phyloP scores from a whole-genome alignment of 345 rosid genomes.

The Boechera divaricarpa region DNA sequence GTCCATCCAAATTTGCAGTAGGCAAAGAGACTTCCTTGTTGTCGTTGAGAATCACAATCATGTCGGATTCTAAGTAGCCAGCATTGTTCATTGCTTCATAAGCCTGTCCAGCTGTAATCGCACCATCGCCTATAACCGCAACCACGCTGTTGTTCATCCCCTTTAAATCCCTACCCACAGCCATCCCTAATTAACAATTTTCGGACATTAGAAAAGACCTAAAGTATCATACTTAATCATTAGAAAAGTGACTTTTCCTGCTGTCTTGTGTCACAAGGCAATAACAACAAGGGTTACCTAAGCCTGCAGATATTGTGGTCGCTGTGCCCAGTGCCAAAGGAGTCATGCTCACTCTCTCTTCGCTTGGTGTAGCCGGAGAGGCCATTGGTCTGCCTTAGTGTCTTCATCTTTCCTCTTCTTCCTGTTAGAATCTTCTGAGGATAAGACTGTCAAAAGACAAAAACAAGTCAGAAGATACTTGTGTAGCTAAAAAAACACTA shows the following conservation, averaged over 20 bases:
- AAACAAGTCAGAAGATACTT: conserved; percentile 9
- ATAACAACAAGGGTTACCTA: not conserved
- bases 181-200: conserved; percentile 52
- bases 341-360: conserved; percentile 9
- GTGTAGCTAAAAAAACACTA: not conserved
- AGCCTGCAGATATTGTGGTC: conserved; percentile 9
- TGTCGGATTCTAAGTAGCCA: conserved; percentile 69
- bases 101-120: conserved; percentile 95
- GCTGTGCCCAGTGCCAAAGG: not conserved
- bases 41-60: conserved; percentile 94
- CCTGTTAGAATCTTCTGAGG: conserved; percentile 12
- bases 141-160: conserved; percentile 65
- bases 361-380: not conserved
- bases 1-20: conserved; percentile 90
- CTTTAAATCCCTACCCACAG: conserved; percentile 17
- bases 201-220: not conserved
- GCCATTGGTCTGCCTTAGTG: not conserved
- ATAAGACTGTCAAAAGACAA: not conserved
- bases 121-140: conserved; percentile 80
- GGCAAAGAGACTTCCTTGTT: conserved; percentile 95
- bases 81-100: conserved; percentile 98
- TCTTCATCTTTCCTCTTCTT: not conserved
- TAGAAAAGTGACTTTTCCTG: not conserved
- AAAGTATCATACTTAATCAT: not conserved
- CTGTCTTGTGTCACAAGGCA: not conserved